Conservation (phyloP, 2,329 filamentous ascomycete species). For the Pezicula carpinea region DNA sequence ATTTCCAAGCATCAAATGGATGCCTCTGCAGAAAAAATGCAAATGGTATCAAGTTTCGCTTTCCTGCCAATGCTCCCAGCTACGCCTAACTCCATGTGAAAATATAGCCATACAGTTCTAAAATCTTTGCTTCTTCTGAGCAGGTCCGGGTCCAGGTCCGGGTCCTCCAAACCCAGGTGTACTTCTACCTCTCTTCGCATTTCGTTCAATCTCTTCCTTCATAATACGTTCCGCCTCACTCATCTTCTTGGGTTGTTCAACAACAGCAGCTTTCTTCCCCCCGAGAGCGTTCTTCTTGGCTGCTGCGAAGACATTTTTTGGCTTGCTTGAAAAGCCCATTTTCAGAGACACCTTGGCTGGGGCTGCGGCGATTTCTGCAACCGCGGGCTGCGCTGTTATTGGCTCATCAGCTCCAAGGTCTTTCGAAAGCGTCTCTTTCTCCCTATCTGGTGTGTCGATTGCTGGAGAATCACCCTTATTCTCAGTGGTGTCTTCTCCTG, state of each 20-base stretch:
- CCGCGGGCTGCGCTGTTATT: conserved; percentile 7
- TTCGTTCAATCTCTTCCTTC: conserved; percentile 75
- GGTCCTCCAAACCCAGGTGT: conserved; percentile 38
- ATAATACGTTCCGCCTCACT: conserved; percentile 86
- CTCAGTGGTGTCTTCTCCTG: neutral
- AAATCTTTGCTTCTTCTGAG: conserved; percentile 52
- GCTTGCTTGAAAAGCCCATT: conserved; percentile 57
- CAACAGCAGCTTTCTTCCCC: conserved; percentile 54
- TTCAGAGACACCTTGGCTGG: conserved; percentile 57
- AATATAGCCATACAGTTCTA: conserved; percentile 9
- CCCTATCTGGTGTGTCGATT: neutral
- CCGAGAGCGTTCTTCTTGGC: conserved; percentile 67
- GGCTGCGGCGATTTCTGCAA: conserved; percentile 12
- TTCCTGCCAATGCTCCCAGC: conserved; percentile 5
- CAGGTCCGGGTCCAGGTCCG: conserved; percentile 35
- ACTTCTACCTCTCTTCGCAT: conserved; percentile 52
- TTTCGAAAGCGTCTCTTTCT: conserved; percentile 9
- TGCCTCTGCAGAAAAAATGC: conserved; percentile 12
- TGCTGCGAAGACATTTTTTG: conserved; percentile 71
- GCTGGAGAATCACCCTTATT: neutral
- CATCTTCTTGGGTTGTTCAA: conserved; percentile 73
- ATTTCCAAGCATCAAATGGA: conserved; percentile 7
- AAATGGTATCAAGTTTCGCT: conserved; percentile 6
- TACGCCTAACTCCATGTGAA: conserved; percentile 11
- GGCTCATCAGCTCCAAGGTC: conserved; percentile 3